Evolutionary conservation across 257 asterid species (phyloP).

Genomic region (Petunia secreta): DNA sequence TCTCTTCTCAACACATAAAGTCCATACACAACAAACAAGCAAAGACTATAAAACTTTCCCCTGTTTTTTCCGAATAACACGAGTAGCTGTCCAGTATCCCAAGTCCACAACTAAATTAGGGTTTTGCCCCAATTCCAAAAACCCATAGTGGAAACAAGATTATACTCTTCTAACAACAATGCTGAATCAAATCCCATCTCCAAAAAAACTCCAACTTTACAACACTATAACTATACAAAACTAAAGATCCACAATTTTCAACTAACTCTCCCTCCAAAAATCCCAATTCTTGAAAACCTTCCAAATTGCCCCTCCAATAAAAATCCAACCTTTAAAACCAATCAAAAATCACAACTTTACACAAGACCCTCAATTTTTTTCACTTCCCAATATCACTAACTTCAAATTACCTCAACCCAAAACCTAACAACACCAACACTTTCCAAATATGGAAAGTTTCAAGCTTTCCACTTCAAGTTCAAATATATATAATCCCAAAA

Average conservation of each 20-base stretch:
- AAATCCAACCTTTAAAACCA: conserved; percentile 29
- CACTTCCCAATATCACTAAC: conserved; percentile 28
- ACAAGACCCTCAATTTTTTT: conserved; percentile 35
- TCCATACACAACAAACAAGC: conserved; percentile 51
- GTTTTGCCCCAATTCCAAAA: conserved; percentile 55
- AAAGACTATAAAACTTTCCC: conserved; percentile 23
- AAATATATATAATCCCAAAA: background rate
- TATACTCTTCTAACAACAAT: conserved; percentile 44
- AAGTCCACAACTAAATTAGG: conserved; percentile 49
- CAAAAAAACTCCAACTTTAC: conserved; percentile 35
- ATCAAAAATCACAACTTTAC: conserved; percentile 35
- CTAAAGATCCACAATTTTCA: conserved; percentile 58
- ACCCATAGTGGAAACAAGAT: conserved; percentile 51
- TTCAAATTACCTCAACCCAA: conserved; percentile 35
- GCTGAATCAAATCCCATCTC: conserved; percentile 56
- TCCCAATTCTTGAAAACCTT: conserved; percentile 43
- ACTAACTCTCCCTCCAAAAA: conserved; percentile 77
- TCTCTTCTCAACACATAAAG: conserved; percentile 54
- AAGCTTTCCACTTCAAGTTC: conserved; percentile 32
- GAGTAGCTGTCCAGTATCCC: conserved; percentile 26
- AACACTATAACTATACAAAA: conserved; percentile 37
- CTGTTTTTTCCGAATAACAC: conserved; percentile 23
- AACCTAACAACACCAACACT: conserved; percentile 22
- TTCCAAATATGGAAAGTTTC: background rate
- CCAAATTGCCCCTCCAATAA: conserved; percentile 41